Evolutionary conservation across 176 grass and related monocot genomes (phyloP).

Genomic region (Ensete glaucum): DNA sequence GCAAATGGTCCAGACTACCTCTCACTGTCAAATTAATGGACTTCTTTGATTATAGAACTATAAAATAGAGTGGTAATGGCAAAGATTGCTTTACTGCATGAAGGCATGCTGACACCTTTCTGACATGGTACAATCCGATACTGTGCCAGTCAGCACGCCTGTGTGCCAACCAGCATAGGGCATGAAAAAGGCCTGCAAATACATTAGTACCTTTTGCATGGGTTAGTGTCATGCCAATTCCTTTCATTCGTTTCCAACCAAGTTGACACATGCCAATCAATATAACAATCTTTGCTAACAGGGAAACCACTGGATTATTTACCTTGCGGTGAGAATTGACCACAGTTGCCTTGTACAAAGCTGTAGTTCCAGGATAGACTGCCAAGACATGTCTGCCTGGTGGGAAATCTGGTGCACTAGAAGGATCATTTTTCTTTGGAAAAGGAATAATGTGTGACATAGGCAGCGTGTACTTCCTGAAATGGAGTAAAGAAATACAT

Average conservation of each 20-base stretch:
- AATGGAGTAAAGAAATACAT: slow-evolving; percentile 25
- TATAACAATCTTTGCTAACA: not conserved
- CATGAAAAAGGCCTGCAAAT: not conserved
- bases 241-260: not conserved
- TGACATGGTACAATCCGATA: not conserved
- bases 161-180: not conserved
- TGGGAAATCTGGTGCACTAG: slow-evolving; percentile 75
- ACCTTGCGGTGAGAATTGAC: slow-evolving; percentile 83
- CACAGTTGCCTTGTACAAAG: slow-evolving; percentile 91
- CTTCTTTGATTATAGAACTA: not conserved
- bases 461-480: slow-evolving; percentile 80
- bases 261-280: not conserved
- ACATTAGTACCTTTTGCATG: not conserved
- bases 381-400: slow-evolving; percentile 80
- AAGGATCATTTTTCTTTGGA: slow-evolving; percentile 87
- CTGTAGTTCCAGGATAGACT: slow-evolving; percentile 94
- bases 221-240: not conserved
- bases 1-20: too few species aligned
- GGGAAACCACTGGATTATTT: slow-evolving; percentile 14
- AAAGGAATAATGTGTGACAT: slow-evolving; percentile 82
- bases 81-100: not conserved
- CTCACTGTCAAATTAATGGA: not conserved
- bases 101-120: not conserved
- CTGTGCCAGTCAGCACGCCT: not conserved
- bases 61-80: not conserved